A percentile compares a stretch with the other conserved stretches of the same genome.
Evolutionary conservation across 371 early-diverging fungal genomes (phyloP).

Genomic region (Apophysomyces trapeziformis): DNA sequence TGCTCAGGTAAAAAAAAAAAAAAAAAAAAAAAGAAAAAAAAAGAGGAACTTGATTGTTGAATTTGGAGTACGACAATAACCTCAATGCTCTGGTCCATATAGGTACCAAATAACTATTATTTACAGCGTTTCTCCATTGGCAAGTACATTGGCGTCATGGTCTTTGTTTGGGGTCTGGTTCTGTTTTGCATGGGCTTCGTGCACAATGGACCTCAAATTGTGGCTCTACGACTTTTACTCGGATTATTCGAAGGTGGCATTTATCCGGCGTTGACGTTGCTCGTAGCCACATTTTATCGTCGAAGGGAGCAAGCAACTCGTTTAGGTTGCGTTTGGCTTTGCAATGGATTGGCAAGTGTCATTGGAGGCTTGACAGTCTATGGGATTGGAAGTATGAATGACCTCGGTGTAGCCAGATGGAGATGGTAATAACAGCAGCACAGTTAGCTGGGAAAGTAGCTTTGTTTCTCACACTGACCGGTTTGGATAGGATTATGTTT

Average conservation of each 20-base stretch:
- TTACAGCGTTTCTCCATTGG: slow-evolving; percentile 40
- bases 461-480: too few species aligned
- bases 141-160: slow-evolving; percentile 37
- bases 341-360: slow-evolving; percentile 45
- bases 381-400: slow-evolving; percentile 53
- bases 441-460: too few species aligned
- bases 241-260: slow-evolving; percentile 37
- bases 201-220: slow-evolving; percentile 35
- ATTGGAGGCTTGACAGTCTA: slow-evolving; percentile 64
- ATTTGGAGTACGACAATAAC: too few species aligned
- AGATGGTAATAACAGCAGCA: slow-evolving; percentile 41
- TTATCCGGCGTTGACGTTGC: slow-evolving; percentile 28
- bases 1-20: slow-evolving; percentile 23
- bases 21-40: too few species aligned
- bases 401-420: slow-evolving; percentile 47
- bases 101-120: slow-evolving; percentile 48
- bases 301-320: slow-evolving; percentile 30
- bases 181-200: slow-evolving; percentile 31
- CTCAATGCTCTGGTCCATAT: neutral
- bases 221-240: slow-evolving; percentile 41
- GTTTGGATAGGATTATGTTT: slow-evolving; percentile 27
- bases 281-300: slow-evolving; percentile 29
- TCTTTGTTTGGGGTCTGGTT: slow-evolving; percentile 40
- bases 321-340: slow-evolving; percentile 24
- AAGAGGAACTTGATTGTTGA: too few species aligned